phyloP scores from a whole-genome alignment of 306 rosid genomes.

The Styphnolobium japonicum region DNA sequence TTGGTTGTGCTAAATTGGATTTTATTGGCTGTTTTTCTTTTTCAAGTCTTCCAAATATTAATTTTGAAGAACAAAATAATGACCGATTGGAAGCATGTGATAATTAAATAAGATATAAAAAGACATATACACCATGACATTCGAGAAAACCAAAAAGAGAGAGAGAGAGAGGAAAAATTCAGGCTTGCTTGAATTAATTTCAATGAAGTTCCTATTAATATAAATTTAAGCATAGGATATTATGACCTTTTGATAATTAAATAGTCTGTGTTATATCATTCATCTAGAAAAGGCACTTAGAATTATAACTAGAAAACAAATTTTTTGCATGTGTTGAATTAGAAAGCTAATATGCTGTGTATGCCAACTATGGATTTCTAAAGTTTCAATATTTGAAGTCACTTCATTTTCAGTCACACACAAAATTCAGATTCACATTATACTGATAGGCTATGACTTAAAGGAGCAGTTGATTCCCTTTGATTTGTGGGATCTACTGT shows the following conservation, averaged over 20 bases:
- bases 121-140: neutral
- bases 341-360: neutral
- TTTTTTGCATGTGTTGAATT: neutral
- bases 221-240: neutral
- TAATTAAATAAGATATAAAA: neutral
- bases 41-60: neutral
- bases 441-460: neutral
- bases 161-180: neutral
- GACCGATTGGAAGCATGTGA: neutral
- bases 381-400: neutral
- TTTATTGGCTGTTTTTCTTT: neutral
- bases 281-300: neutral
- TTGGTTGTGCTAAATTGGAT: neutral
- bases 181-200: neutral
- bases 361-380: neutral
- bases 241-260: neutral
- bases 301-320: neutral
- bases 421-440: neutral
- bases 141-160: neutral
- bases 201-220: neutral
- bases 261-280: neutral
- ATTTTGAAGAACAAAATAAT: neutral
- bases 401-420: conserved; percentile 2
- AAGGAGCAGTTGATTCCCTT: neutral
- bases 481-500: neutral